Base-by-base conservation (phyloP, 805 yeast species). In the Tetrapisispora arboricola region DNA sequence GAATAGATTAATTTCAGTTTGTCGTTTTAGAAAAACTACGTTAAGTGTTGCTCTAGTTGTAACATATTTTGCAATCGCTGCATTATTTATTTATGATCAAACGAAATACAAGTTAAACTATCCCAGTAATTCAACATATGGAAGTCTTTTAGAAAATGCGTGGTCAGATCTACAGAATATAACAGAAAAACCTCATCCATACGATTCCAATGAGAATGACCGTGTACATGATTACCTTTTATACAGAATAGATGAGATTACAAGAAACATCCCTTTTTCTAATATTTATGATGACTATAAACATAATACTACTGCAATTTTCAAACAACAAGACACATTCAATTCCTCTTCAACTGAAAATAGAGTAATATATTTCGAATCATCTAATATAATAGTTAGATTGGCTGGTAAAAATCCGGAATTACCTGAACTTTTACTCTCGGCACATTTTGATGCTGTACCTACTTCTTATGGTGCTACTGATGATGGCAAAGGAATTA, bases 401-500 rank as follows among this genome's bases (percentile, higher is more conserved):
- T 61, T 88, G 29, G 70, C 76, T 51, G 96, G 96, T 20, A 55
- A 66, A 12, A 65, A 80, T 39, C 63, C 71, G 1, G 50, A 63
- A 0, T 61, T 82, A 38, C 80, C 82, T 1, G 94, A 87, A 1
- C 59, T 87, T 4, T 61, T 87, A 32, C 57, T 88, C 3, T 80
- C 92, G 50, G 87, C 96, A 5, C 96, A 88, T 63, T 88, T 67
- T 53, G 96, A 87, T 63, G 76, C 90, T 7, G 96, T 87, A 7
- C 94, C 95, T 17, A 76, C 94, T 2, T 78, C 86, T 4, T 76
- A 67, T 50, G 96, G 96, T 24, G 77, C 92, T 2, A 88, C 96
- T 2, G 96, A 88, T 58, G 95, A 86, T 55, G 96, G 96, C 1
- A 78, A 79, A 66, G 96, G 96, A 8, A 70, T 85, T 44, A 94